phyloP scores from a whole-genome alignment of 352 stramenopile genomes.

The Pythium pyrilobum region DNA sequence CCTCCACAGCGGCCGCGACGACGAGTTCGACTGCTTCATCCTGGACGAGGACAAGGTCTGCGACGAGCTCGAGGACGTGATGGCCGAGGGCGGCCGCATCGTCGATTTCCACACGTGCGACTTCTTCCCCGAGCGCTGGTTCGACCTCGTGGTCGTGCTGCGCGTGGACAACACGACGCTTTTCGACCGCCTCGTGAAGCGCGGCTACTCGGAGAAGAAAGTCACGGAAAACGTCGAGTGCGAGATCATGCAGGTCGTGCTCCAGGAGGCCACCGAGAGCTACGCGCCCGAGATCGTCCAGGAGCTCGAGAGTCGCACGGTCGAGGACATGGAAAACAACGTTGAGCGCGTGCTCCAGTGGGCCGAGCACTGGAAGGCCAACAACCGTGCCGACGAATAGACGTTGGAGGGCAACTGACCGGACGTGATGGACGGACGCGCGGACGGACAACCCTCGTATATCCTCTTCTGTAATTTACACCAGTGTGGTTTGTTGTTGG shows the following conservation, averaged over 20 bases:
- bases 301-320: slow-evolving; percentile 90
- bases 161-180: slow-evolving; percentile 90
- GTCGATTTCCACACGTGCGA: slow-evolving; percentile 98
- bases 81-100: slow-evolving; percentile 87
- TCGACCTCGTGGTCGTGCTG: slow-evolving; percentile 93
- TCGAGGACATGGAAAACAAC: slow-evolving; percentile 96
- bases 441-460: too few relatives aligned
- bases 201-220: slow-evolving; percentile 96
- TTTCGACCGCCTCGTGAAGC: slow-evolving; percentile 82
- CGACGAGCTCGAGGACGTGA: slow-evolving; percentile 92
- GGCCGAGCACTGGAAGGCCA: slow-evolving; percentile 89
- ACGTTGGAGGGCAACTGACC: too few relatives aligned
- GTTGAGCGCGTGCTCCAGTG: slow-evolving; percentile 89
- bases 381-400: slow-evolving; percentile 34
- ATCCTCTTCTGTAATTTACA: too few relatives aligned
- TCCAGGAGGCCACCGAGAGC: slow-evolving; percentile 94
- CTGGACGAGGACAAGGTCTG: slow-evolving; percentile 97
- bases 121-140: slow-evolving; percentile 98
- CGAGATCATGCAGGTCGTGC: slow-evolving; percentile 98
- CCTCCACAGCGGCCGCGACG: slow-evolving; percentile 84
- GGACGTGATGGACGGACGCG: too few relatives aligned
- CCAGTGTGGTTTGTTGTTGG: too few relatives aligned
- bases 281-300: slow-evolving; percentile 96
- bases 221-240: slow-evolving; percentile 95
- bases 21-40: slow-evolving; percentile 95